Percentiles rank a stretch among this genome's conserved stretches.
These are phyloP conservation scores for Cavenderia fasciculata DNA, from an alignment of 78 protist genomes.

Conservation along the genomic window DNA sequence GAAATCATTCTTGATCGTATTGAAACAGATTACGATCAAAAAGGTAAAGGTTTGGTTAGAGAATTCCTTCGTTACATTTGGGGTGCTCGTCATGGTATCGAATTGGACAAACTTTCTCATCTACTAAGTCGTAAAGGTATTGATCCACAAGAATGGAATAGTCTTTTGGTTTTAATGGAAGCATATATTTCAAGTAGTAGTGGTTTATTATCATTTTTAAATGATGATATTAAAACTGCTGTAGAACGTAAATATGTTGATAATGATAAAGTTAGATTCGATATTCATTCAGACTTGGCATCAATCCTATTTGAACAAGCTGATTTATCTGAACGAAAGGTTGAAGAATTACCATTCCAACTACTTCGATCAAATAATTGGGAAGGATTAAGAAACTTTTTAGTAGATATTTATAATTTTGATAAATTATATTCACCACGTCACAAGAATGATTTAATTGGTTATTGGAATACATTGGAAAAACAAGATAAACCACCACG, in stretches of 20 bases:
- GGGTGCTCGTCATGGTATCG: constrained; percentile 78
- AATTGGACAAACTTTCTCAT: constrained; percentile 14
- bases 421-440: constrained; percentile 66
- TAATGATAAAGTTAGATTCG: background rate
- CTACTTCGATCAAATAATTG: constrained; percentile 30
- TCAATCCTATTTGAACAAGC: background rate
- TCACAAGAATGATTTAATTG: constrained; percentile 30
- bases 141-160: constrained; percentile 61
- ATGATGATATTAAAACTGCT: constrained; percentile 62
- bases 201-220: constrained; percentile 60
- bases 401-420: constrained; percentile 19
- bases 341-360: constrained; percentile 79
- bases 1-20: constrained; percentile 75
- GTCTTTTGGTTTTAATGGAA: constrained; percentile 57
- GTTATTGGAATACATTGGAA: constrained; percentile 41
- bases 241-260: constrained; percentile 58
- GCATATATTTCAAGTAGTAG: constrained; percentile 10
- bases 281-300: constrained; percentile 41
- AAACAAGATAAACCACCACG: constrained; percentile 54
- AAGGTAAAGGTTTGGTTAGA: constrained; percentile 69
- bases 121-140: constrained; percentile 18
- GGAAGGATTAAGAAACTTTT: constrained; percentile 3
- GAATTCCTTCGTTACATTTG: constrained; percentile 66
- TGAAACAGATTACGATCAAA: constrained; percentile 77
- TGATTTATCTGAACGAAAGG: constrained; percentile 46